Conservation (phyloP, 2,329 filamentous ascomycete species). For the Aspergillus puulaauensis region DNA sequence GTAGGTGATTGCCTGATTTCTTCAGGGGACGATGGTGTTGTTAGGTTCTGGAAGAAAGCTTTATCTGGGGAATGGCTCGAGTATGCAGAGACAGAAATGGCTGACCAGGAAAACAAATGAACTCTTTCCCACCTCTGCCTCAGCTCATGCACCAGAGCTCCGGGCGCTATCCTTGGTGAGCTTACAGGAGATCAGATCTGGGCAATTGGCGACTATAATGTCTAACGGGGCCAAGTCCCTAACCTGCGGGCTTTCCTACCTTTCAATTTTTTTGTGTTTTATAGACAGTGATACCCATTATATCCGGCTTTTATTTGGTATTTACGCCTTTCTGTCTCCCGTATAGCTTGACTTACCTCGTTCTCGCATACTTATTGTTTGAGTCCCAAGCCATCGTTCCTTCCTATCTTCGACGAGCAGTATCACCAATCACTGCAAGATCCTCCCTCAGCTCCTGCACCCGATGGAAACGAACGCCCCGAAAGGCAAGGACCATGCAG, state of each 20-base stretch:
- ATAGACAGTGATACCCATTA: slow-evolving; percentile 25
- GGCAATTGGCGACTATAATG: neutral
- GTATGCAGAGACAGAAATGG: slow-evolving; percentile 43
- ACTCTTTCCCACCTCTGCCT: slow-evolving; percentile 1
- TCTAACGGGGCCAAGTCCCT: neutral
- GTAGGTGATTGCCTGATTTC: slow-evolving; percentile 45
- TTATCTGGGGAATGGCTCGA: slow-evolving; percentile 46
- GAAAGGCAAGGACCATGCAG: neutral
- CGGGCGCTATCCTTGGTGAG: neutral
- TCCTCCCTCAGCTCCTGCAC: neutral
- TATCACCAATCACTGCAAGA: neutral
- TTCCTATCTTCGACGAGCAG: neutral
- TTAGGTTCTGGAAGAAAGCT: slow-evolving; percentile 46
- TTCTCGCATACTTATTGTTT: neutral
- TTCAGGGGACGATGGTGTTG: slow-evolving; percentile 43
- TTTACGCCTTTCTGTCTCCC: neutral
- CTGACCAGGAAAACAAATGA: slow-evolving; percentile 25
- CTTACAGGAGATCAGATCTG: neutral
- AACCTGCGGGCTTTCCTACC: neutral
- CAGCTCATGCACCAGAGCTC: neutral
- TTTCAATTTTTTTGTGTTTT: slow-evolving; percentile 9
- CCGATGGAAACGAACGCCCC: neutral
- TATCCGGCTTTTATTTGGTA: slow-evolving; percentile 3
- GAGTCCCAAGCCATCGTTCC: neutral
- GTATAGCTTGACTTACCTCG: neutral